Evolutionary conservation across 257 asterid genomes (phyloP), one percentile per base, ranked within the genome.

Genomic region (Henckelia pumila): DNA sequence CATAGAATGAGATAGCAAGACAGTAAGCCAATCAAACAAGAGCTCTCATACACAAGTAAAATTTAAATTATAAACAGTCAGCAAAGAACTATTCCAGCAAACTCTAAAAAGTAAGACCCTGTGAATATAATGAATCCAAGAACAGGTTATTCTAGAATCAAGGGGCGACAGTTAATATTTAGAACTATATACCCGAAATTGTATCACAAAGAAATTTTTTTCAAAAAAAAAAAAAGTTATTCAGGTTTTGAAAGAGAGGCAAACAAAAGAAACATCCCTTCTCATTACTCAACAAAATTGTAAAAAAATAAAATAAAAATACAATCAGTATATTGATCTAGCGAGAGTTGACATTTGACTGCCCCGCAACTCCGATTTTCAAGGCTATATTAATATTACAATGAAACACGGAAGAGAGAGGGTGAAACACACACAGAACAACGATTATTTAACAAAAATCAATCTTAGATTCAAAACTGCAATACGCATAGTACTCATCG

Each of bases 351-450:
- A 22, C 64, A 66, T 60, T 44, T 30, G 16, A 49, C 35, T 14
- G 28, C 62, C 61, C 63, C 56, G 22, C 61, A 64, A 55, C 30
- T 59, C 56, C 78, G 55, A 49, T 59, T 66, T 64, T 32, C 35
- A 22, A 57, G 30, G 21, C 32, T 60, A 7, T 32, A 64, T 32
- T 59, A 22, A 60, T 16, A 50, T 49, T 25, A 13, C 29, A 28
- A 8, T 50, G 13, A 49, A 57, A 60, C 9, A 58, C 62, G 30
- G 24, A 19, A 55, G 50, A 6, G 11, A 28, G 30, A 28, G 5
- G 6, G 5, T 55, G 35, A 9, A 37, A 11, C 9, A 30, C 7
- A 14, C 37, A 7, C 35, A 26, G 10, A 35, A 16, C 53, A 0
- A 25, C 49, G 44, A 32, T 53, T 68, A 30, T 64, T 8, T 73